Evolutionary conservation across 352 stramenopile species (phyloP).

Genomic region (Elongisporangium anandrum): DNA sequence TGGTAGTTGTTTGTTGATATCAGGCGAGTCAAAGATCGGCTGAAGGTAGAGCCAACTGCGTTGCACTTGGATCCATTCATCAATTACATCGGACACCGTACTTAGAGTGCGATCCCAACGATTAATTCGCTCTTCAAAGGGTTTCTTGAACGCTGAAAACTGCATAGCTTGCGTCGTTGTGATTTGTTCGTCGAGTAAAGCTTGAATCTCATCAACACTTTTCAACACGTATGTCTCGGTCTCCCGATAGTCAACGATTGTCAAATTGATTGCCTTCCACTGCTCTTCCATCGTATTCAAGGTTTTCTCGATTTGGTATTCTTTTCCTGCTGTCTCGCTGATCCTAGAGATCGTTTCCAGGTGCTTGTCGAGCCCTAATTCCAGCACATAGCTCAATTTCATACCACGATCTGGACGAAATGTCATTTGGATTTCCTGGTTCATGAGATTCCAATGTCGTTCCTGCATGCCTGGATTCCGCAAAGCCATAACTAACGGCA

Average conservation of each 20-base stretch:
- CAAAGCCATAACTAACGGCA: constrained; percentile 89
- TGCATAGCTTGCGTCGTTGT: constrained; percentile 96
- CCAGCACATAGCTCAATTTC: constrained; percentile 81
- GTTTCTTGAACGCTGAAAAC: constrained; percentile 94
- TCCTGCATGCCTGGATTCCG: constrained; percentile 92
- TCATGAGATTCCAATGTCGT: constrained; percentile 93
- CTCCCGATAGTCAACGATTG: constrained; percentile 89
- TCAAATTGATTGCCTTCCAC: constrained; percentile 89
- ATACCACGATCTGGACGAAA: constrained; percentile 37
- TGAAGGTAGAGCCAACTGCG: constrained; percentile 95
- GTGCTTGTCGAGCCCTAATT: constrained; percentile 44
- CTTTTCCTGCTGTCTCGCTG: constrained; percentile 90
- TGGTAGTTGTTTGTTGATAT: constrained; percentile 96
- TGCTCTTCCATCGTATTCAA: constrained; percentile 90
- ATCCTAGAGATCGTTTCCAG: constrained; percentile 92
- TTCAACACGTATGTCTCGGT: constrained; percentile 95
- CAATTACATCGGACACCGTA: constrained; percentile 90
- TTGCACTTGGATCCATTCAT: constrained; percentile 95
- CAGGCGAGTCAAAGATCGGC: constrained; percentile 93
- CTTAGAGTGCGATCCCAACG: constrained; percentile 91
- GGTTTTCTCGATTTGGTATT: constrained; percentile 93
- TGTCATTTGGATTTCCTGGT: constrained; percentile 38
- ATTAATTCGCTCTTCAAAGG: constrained; percentile 92
- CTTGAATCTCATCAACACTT: constrained; percentile 92
- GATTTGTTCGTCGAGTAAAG: constrained; percentile 94